phyloP scores from a whole-genome alignment of 345 rosid species.

The Psidium friedrichsthalianum region DNA sequence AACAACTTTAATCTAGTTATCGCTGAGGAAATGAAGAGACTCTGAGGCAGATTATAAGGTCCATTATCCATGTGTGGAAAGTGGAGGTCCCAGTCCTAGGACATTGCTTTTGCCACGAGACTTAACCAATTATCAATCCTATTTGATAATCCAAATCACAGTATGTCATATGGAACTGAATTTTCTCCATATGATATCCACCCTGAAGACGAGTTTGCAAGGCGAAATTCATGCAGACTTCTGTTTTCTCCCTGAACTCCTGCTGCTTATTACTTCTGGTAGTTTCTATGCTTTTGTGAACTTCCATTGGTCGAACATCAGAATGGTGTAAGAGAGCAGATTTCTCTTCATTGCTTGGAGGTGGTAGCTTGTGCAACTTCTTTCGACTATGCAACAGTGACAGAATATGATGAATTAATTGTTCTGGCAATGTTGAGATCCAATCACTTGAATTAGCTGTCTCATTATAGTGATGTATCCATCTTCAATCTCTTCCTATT shows the following conservation, averaged over 20 bases:
- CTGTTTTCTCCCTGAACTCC: neutral
- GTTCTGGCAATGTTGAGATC: slow-evolving; percentile 22
- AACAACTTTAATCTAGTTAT: slow-evolving; percentile 12
- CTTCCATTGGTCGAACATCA: slow-evolving; percentile 24
- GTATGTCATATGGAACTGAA: slow-evolving; percentile 12
- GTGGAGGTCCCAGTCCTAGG: slow-evolving; percentile 15
- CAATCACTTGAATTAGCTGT: slow-evolving; percentile 3
- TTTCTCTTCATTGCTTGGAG: slow-evolving; percentile 22
- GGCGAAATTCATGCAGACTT: slow-evolving; percentile 5
- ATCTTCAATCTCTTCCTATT: neutral
- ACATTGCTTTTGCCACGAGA: slow-evolving; percentile 3
- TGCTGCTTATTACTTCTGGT: neutral
- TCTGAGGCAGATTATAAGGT: slow-evolving; percentile 6
- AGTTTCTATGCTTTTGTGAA: neutral
- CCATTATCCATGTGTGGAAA: neutral
- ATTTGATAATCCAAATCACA: neutral
- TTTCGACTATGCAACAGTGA: slow-evolving; percentile 15
- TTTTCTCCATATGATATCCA: slow-evolving; percentile 6
- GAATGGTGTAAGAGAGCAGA: slow-evolving; percentile 9
- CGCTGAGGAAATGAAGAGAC: slow-evolving; percentile 2
- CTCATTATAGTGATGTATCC: neutral
- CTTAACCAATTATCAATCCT: slow-evolving; percentile 13
- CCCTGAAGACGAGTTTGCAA: slow-evolving; percentile 4
- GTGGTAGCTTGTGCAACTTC: slow-evolving; percentile 22
- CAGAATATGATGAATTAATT: slow-evolving; percentile 16